A percentile compares a stretch with the other conserved stretches of the same genome.
Evolutionary conservation across 495 filamentous ascomycete genomes (phyloP).

Genomic region (Aspergillus baeticus): DNA sequence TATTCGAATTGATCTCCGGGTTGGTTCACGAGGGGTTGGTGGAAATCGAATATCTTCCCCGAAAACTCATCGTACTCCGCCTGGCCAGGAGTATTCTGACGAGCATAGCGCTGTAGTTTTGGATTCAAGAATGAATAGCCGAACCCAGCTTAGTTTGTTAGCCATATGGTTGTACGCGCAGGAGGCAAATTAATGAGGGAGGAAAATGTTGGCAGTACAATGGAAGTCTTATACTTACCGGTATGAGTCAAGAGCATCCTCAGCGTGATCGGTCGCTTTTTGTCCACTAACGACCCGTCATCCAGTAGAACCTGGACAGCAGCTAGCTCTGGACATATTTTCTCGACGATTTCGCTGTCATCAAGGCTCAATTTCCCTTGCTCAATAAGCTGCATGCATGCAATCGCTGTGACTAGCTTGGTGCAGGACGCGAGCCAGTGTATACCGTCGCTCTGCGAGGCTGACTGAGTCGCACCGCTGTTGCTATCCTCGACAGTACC

Average conservation of each 20-base stretch:
- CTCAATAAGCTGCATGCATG: slow-evolving; percentile 63
- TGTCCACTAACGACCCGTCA: slow-evolving; percentile 48
- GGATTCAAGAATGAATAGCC: slow-evolving; percentile 55
- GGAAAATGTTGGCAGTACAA: too few species aligned
- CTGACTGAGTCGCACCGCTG: too few species aligned
- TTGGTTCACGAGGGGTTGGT: slow-evolving; percentile 52
- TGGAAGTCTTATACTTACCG: slow-evolving; percentile 30
- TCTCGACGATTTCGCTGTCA: slow-evolving; percentile 46
- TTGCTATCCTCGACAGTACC: too few species aligned
- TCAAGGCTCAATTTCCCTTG: slow-evolving; percentile 53
- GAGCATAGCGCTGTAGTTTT: slow-evolving; percentile 27
- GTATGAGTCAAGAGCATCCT: slow-evolving; percentile 64
- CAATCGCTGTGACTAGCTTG: slow-evolving; percentile 54
- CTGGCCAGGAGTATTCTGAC: slow-evolving; percentile 40
- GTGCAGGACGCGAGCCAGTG: slow-evolving; percentile 40
- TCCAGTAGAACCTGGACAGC: slow-evolving; percentile 44
- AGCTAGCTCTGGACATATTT: slow-evolving; percentile 51
- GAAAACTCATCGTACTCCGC: slow-evolving; percentile 55
- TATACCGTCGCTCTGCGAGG: too few species aligned
- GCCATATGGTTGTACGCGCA: too few species aligned
- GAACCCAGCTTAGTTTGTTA: slow-evolving; percentile 36
- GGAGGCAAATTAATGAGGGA: too few species aligned
- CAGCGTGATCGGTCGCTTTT: slow-evolving; percentile 56
- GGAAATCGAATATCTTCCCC: slow-evolving; percentile 42
- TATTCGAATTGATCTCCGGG: slow-evolving; percentile 59